Base-by-base conservation (phyloP, 2,329 filamentous ascomycete species). In the Fusarium torulosum region DNA sequence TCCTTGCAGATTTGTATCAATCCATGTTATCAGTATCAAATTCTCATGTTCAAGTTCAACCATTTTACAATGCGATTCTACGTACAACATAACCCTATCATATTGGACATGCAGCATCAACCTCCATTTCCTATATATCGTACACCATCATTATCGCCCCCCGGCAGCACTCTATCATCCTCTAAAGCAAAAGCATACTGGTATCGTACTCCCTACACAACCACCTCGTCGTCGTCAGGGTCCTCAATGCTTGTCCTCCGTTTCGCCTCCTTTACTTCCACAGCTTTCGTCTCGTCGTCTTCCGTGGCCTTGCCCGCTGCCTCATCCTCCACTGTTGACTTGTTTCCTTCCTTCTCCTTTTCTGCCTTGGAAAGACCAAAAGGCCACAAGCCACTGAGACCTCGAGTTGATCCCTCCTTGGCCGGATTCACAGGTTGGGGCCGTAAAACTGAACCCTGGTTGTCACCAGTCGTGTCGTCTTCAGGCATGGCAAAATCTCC, bases 401-500 rank as follows among this genome's bases (percentile, higher is more conserved):
- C 76, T 17, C 79, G 69, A n/a, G 76, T 75, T 6, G 53, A 61
- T 17, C 73, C 78, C 42, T 79, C 80, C 47, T 77, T 79, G 11
- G 81, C 78, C 2, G 85, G 85, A 53, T 88, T 84, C 8, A 88
- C 80, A 0, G 84, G 81, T 4, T 87, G 78, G 4, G 86, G 86
- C 67, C 85, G 84, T 55, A 88, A 76, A 4, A 88, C 79, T n/a
- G 84, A 78, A 25, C 79, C 80, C 14, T 82, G 79, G 7, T 75
- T 74, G 8, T 76, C 74, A 29, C 66, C 73, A 6, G 71, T 68
- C n/a, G 53, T 69, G 13, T 79, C 80, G 50, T 84, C 79, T 74
- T 89, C 88, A 13, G 88, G 85, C 79, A 91, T 87, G 66, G 87
- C 88, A 69, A 91, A 91, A 59, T 91, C 90, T 15, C 88, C 89